A percentile compares a stretch with the other conserved stretches of the same genome.
Conservation (phyloP, 805 yeast genomes). For the Cyberlindnera saturnus region DNA sequence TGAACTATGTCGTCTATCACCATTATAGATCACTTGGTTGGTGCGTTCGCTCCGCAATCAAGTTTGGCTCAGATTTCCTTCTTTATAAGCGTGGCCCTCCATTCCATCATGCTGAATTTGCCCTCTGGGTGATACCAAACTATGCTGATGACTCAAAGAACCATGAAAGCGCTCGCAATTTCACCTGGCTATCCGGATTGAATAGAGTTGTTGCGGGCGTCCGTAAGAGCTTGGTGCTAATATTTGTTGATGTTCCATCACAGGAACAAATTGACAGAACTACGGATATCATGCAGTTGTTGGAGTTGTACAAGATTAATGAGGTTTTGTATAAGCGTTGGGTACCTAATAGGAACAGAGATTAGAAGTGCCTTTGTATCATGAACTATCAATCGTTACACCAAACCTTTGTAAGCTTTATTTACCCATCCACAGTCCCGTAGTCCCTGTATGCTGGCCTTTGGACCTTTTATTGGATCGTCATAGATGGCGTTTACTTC, state of each 20-base stretch:
- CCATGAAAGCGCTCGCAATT: conserved; percentile 27
- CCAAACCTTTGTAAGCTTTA: conserved; percentile 59
- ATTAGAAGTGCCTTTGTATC: conserved; percentile 29
- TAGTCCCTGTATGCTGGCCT: conserved; percentile 38
- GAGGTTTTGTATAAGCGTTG: conserved; percentile 75
- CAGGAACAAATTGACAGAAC: conserved; percentile 26
- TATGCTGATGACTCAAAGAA: conserved; percentile 27
- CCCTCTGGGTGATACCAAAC: conserved; percentile 46
- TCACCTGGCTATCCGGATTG: conserved; percentile 61
- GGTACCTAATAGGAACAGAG: conserved; percentile 82
- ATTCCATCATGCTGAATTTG: conserved; percentile 87
- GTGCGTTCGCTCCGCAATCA: conserved; percentile 90
- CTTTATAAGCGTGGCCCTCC: conserved; percentile 92
- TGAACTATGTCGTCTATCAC: conserved; percentile 67
- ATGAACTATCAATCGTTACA: conserved; percentile 20
- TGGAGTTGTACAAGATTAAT: conserved; percentile 43
- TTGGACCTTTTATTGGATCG: conserved; percentile 44
- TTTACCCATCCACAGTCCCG: conserved; percentile 86
- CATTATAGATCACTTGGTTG: conserved; percentile 87
- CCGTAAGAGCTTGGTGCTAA: conserved; percentile 65
- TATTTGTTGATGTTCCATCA: conserved; percentile 55
- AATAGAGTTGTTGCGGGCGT: conserved; percentile 86
- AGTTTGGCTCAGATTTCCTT: conserved; percentile 84
- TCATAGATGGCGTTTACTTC: conserved; percentile 29
- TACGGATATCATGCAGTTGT: conserved; percentile 26